Percentiles rank a stretch among this genome's conserved stretches.
phyloP scores from a whole-genome alignment of 768 basidiomycete genomes.

The Lactarius akahatsu region DNA sequence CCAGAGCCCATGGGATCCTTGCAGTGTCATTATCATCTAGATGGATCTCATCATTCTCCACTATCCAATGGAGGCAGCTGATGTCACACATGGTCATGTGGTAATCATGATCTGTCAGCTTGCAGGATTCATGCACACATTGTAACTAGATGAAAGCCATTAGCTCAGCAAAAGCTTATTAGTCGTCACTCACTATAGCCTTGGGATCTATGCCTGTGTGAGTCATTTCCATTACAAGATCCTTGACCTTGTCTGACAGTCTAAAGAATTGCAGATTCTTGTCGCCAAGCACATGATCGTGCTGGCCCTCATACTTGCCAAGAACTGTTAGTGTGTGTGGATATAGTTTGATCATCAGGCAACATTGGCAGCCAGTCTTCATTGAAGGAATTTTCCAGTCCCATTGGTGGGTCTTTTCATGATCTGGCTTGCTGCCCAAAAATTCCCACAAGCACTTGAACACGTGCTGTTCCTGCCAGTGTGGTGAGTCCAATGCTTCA shows the following conservation, averaged over 20 bases:
- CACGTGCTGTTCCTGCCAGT: constrained; percentile 18
- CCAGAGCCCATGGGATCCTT: no score
- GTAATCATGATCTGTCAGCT: no score
- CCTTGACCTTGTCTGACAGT: not conserved
- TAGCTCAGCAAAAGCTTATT: no score
- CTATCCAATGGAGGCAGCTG: not conserved
- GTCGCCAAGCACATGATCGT: not conserved
- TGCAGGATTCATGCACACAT: no score
- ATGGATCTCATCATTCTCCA: constrained; percentile 1
- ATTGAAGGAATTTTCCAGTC: not conserved
- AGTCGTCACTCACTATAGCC: not conserved
- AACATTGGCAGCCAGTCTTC: not conserved
- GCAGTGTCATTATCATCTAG: constrained; percentile 5
- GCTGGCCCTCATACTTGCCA: not conserved
- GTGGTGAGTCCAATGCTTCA: constrained; percentile 15
- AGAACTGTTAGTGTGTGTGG: not conserved
- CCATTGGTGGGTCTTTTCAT: not conserved
- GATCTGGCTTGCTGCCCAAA: not conserved
- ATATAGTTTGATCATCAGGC: not conserved
- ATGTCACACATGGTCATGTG: not conserved
- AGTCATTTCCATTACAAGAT: not conserved
- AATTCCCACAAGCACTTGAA: not conserved
- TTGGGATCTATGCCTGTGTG: not conserved
- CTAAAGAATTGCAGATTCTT: not conserved
- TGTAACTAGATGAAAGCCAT: no score